Base-by-base conservation (phyloP, 345 rosid genomes). In the Rubroshorea leprosula region DNA sequence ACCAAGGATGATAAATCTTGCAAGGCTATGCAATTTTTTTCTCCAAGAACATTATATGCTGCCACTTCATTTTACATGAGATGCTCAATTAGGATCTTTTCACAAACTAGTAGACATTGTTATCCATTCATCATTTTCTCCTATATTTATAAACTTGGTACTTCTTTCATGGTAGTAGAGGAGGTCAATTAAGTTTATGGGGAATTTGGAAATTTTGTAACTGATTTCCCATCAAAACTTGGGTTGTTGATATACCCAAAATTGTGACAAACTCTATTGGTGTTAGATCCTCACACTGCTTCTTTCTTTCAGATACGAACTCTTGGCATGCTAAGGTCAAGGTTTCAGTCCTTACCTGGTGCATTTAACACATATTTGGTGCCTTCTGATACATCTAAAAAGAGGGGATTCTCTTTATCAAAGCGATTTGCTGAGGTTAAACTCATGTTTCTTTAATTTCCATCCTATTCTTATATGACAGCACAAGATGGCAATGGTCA, bases 261-360 rank as follows among this genome's bases (percentile, higher is more conserved):
- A 26, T 50, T 54, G 51, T 51, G 18, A 58, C 14, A 6, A 27
- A 29, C 10, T 43, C 46, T 26, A 5, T 35, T 11, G 18, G 20
- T 43, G 47, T 7, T 52, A 17, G 53, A 21, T 26, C 57, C 65
- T 52, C 55, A 12, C 22, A 54, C 21, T 48, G 19, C 38, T 41
- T 56, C 54, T 39, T 57, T 19, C 54, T 43, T 54, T 27, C 72
- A 89, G 99, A 87, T 93, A 76, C 83, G 95, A 60, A 86, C 98
- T 18, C 75, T 92, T 70, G 95, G 89, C 66, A 92, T 92, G 98
- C 89, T 92, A 41, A 78, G 96, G 78, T 92, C 97, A 52, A 80
- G 98, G 55, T 93, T 93, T 72, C 96, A 85, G 68, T 87, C 99
- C 58, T 71, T 93, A 65, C 99, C 99, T 43, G 88, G 85, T 58